A percentile compares a stretch with the other conserved stretches of the same genome.
Evolutionary conservation across 78 protist genomes (phyloP).

Genomic region (Bodo saltans): DNA sequence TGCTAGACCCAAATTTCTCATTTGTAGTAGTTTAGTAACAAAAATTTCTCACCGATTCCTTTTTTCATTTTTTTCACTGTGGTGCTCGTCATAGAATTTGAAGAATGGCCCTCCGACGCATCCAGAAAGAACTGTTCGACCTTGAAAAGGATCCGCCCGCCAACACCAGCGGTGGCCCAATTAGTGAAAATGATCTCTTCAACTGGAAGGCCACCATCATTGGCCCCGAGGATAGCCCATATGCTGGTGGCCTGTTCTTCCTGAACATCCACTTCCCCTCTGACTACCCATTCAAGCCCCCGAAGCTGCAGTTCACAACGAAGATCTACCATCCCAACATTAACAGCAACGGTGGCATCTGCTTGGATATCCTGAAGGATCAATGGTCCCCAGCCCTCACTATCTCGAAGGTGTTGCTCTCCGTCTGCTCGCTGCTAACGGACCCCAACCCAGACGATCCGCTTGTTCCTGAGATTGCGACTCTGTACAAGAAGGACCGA

Average conservation of each 20-base stretch:
- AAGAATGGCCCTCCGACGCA: conserved; percentile 32
- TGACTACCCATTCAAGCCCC: conserved; percentile 97
- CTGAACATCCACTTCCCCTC: conserved; percentile 84
- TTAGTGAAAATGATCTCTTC: conserved; percentile 71
- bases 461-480: conserved; percentile 88
- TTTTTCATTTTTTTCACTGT: no score
- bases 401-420: conserved; percentile 78
- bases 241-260: conserved; percentile 78
- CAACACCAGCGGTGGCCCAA: conserved; percentile 90
- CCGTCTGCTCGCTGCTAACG: conserved; percentile 77
- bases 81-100: background rate
- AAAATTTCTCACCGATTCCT: no score
- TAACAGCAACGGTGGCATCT: conserved; percentile 89
- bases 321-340: conserved; percentile 94
- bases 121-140: conserved; percentile 79
- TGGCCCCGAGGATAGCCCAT: conserved; percentile 87
- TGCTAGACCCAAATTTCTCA: no score
- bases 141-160: conserved; percentile 86
- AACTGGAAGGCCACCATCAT: conserved; percentile 90
- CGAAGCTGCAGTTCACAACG: conserved; percentile 84
- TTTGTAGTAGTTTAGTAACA: no score
- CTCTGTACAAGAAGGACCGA: conserved; percentile 62
- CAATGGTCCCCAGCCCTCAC: conserved; percentile 95
- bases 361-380: conserved; percentile 91
- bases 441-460: conserved; percentile 96